A percentile compares a stretch with the other conserved stretches of the same genome.
Conservation (phyloP, 768 basidiomycete genomes). For the Suillus fuscotomentosus region DNA sequence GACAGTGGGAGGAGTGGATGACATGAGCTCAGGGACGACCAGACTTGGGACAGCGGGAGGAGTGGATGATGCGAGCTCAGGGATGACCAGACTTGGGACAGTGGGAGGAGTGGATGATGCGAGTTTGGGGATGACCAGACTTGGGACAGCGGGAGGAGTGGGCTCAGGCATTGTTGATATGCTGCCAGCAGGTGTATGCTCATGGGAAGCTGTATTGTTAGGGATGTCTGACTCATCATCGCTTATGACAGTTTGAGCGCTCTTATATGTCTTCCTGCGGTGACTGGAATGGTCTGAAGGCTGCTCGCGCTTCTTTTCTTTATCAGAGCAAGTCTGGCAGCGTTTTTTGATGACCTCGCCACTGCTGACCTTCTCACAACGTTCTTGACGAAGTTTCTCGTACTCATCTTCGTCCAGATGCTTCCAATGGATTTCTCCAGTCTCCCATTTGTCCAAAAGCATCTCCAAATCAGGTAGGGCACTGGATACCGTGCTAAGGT, state of each 20-base stretch:
- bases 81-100: no score
- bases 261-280: neutral
- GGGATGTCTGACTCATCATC: no score
- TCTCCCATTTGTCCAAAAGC: neutral
- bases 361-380: neutral
- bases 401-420: neutral
- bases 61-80: no score
- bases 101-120: no score
- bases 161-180: no score
- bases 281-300: neutral
- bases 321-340: conserved; percentile 1
- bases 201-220: no score
- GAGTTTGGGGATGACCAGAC: no score
- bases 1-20: no score
- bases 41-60: no score
- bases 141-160: no score
- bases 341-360: neutral
- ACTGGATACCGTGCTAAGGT: neutral
- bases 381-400: neutral
- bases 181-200: no score
- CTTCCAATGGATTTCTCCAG: neutral
- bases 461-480: neutral
- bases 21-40: no score
- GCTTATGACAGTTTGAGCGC: neutral
- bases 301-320: neutral